A percentile compares a stretch with the other conserved stretches of the same genome.
phyloP scores from a whole-genome alignment of 2,329 filamentous ascomycete species.

The Colletotrichum eremochloae region DNA sequence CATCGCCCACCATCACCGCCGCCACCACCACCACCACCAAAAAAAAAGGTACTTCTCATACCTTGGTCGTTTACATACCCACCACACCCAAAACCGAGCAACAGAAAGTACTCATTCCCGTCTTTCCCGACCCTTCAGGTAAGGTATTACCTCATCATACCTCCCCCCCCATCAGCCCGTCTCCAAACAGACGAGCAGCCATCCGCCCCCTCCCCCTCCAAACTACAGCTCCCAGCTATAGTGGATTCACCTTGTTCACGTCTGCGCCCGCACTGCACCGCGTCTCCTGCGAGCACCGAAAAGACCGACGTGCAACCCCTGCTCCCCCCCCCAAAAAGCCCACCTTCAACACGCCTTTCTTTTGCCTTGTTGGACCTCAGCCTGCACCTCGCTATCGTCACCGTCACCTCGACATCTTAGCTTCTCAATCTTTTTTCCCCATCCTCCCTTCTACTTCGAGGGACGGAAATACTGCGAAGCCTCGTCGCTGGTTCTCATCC shows the following conservation, averaged over 20 bases:
- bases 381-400: constrained; percentile 36
- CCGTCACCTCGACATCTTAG: constrained; percentile 36
- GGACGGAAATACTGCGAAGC: constrained; percentile 31
- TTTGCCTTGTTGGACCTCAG: constrained; percentile 34
- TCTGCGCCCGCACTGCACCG: constrained; percentile 24
- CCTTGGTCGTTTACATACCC: neutral
- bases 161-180: constrained; percentile 15
- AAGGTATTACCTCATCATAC: constrained; percentile 36
- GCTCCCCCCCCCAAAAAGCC: constrained; percentile 38
- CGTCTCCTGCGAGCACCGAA: constrained; percentile 31
- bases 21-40: neutral
- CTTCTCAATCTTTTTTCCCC: constrained; percentile 15
- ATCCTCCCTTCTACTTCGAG: neutral
- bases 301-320: constrained; percentile 39
- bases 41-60: constrained; percentile 11
- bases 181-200: constrained; percentile 28
- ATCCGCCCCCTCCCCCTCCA: constrained; percentile 39
- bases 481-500: constrained; percentile 44
- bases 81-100: neutral
- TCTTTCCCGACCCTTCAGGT: neutral
- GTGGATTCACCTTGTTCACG: constrained; percentile 36
- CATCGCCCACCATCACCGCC: neutral
- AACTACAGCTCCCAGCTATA: constrained; percentile 36
- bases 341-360: constrained; percentile 34
- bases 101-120: neutral